These are phyloP conservation scores for Pistacia atlantica DNA, from an alignment of 345 rosid genomes.

Conservation along the genomic window DNA sequence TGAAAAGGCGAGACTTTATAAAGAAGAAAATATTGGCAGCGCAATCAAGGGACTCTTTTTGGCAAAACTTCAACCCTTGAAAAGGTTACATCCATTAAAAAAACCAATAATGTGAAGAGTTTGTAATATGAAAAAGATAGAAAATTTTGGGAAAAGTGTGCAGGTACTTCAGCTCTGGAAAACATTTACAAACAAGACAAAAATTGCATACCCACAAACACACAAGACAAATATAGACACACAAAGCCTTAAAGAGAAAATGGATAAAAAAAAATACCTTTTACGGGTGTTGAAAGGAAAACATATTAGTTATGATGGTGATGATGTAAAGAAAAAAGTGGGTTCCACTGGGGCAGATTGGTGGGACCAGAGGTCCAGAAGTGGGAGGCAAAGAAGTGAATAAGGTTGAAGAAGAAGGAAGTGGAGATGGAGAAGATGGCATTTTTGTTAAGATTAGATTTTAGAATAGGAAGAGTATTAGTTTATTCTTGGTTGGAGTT, in stretches of 20 bases:
- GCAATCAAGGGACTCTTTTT: constrained; percentile 58
- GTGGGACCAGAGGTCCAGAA: constrained; percentile 24
- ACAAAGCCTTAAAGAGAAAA: background rate
- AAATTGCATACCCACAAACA: constrained; percentile 9
- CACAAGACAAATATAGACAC: constrained; percentile 6
- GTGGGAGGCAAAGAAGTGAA: constrained; percentile 16
- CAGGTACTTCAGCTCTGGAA: constrained; percentile 16
- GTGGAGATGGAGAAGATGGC: constrained; percentile 19
- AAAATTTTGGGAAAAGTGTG: constrained; percentile 25
- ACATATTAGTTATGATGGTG: constrained; percentile 14
- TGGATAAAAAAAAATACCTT: constrained; percentile 22
- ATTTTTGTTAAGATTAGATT: constrained; percentile 27
- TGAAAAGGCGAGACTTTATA: constrained; percentile 27
- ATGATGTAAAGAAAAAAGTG: constrained; percentile 15
- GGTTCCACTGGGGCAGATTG: constrained; percentile 19
- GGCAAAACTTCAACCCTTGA: constrained; percentile 30
- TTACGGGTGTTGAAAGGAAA: constrained; percentile 24
- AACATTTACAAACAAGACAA: constrained; percentile 31
- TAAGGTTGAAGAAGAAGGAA: constrained; percentile 17
- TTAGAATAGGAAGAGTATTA: constrained; percentile 29
- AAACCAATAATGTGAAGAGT: constrained; percentile 13
- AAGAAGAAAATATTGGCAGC: constrained; percentile 34
- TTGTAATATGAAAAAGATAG: constrained; percentile 17
- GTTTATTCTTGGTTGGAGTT: constrained; percentile 14
- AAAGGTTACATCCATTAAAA: constrained; percentile 13